Evolutionary conservation across 768 basidiomycete genomes (phyloP).

Genomic region (Pleurotus sapidus): DNA sequence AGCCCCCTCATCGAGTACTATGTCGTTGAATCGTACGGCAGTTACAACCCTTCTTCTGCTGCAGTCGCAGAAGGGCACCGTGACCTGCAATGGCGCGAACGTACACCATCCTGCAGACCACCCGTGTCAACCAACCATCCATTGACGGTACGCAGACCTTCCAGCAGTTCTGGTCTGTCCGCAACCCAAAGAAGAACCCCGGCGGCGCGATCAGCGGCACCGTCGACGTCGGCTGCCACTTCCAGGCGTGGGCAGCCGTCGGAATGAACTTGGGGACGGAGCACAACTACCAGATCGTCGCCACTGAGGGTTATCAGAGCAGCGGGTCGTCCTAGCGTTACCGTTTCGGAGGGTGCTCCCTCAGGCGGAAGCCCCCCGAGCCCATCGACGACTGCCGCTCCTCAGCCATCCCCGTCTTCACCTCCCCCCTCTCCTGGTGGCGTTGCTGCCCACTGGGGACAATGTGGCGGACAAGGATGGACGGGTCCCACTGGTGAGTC

Average conservation of each 20-base stretch:
- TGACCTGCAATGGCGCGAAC: slow-evolving; percentile 38
- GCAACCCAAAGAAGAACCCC: slow-evolving; percentile 26
- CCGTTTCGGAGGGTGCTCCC: slow-evolving; percentile 11
- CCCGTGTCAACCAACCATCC: slow-evolving; percentile 37
- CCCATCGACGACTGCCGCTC: slow-evolving; percentile 11
- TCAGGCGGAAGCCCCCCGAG: slow-evolving; percentile 8
- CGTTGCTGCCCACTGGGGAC: slow-evolving; percentile 20
- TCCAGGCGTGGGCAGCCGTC: slow-evolving; percentile 36
- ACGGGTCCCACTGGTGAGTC: slow-evolving; percentile 20
- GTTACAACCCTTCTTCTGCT: slow-evolving; percentile 34
- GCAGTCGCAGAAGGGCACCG: slow-evolving; percentile 31
- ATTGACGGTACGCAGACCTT: slow-evolving; percentile 42
- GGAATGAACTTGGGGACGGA: slow-evolving; percentile 35
- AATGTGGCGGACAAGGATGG: slow-evolving; percentile 30
- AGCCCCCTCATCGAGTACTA: slow-evolving; percentile 47
- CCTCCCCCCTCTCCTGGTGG: slow-evolving; percentile 13
- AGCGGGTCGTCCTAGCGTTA: slow-evolving; percentile 33
- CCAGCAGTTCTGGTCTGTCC: slow-evolving; percentile 45
- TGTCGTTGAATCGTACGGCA: slow-evolving; percentile 39
- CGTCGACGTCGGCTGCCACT: slow-evolving; percentile 36
- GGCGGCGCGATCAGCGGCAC: slow-evolving; percentile 23
- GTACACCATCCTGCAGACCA: slow-evolving; percentile 39
- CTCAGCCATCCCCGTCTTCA: slow-evolving; percentile 13
- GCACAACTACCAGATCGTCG: slow-evolving; percentile 44
- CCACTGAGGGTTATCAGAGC: slow-evolving; percentile 43